phyloP scores from a whole-genome alignment of 441 rosid species.

The Sinapis alba region DNA sequence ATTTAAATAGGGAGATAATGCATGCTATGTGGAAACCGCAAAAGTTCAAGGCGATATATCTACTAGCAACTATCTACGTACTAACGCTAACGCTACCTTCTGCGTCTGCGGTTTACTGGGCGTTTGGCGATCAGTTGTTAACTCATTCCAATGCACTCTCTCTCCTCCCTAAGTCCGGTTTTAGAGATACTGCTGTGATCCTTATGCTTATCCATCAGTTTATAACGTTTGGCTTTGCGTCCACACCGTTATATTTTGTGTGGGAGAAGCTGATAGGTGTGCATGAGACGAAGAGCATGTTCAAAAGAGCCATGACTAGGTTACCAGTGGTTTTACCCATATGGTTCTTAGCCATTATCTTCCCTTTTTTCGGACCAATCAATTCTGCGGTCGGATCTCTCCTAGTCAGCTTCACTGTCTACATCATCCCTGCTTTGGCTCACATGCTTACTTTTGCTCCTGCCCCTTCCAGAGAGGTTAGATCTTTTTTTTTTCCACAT shows the following conservation, averaged over 20 bases:
- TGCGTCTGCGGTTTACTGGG: slow-evolving; percentile 80
- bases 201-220: slow-evolving; percentile 84
- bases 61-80: slow-evolving; percentile 67
- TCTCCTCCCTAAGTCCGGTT: slow-evolving; percentile 60
- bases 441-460: slow-evolving; percentile 77
- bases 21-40: slow-evolving; percentile 90
- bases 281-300: slow-evolving; percentile 59
- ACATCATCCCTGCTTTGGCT: slow-evolving; percentile 72
- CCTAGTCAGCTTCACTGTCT: slow-evolving; percentile 75
- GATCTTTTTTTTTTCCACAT: neutral
- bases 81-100: slow-evolving; percentile 72
- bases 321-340: slow-evolving; percentile 76
- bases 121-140: slow-evolving; percentile 64
- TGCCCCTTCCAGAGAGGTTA: slow-evolving; percentile 69
- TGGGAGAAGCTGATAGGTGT: slow-evolving; percentile 74
- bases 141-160: slow-evolving; percentile 75
- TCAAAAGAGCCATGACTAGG: slow-evolving; percentile 65
- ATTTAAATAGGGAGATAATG: slow-evolving; percentile 60
- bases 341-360: slow-evolving; percentile 71
- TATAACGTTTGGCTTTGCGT: slow-evolving; percentile 76
- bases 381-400: slow-evolving; percentile 80
- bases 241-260: slow-evolving; percentile 75
- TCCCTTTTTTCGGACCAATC: slow-evolving; percentile 81
- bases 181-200: slow-evolving; percentile 62
- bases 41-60: slow-evolving; percentile 69